These are phyloP conservation scores for Cladorrhinum samala DNA, from an alignment of 495 filamentous ascomycete species.

Conservation along the genomic window DNA sequence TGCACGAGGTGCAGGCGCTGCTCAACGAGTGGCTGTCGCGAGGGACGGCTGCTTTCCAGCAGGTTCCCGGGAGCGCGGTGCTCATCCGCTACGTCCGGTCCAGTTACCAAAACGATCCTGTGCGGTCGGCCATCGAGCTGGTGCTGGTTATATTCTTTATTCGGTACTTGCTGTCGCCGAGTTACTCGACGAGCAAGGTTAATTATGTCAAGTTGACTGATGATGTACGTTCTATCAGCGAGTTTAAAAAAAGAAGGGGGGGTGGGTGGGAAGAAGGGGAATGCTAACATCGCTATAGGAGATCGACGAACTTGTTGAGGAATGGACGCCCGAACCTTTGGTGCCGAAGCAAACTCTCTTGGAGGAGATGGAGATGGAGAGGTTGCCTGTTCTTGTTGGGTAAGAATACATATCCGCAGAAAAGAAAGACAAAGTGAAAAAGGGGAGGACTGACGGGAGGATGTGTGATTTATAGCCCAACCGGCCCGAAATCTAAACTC, in stretches of 20 bases:
- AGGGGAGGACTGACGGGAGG: background rate
- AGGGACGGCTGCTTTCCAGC: constrained; percentile 69
- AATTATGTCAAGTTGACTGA: constrained; percentile 85
- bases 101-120: constrained; percentile 94
- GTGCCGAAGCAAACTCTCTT: constrained; percentile 63
- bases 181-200: constrained; percentile 79
- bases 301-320: constrained; percentile 93
- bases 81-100: constrained; percentile 90
- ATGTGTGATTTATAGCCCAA: constrained; percentile 52
- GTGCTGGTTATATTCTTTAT: constrained; percentile 94
- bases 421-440: too few species aligned
- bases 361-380: constrained; percentile 79
- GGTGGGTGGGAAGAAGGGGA: too few species aligned
- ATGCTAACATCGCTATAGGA: constrained; percentile 45
- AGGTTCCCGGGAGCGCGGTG: constrained; percentile 88
- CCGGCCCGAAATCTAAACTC: constrained; percentile 84
- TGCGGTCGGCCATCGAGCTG: constrained; percentile 88
- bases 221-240: constrained; percentile 52
- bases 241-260: too few species aligned
- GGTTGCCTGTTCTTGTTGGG: constrained; percentile 80
- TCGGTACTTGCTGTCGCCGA: constrained; percentile 83
- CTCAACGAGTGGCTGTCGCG: constrained; percentile 59
- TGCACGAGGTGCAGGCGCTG: constrained; percentile 70
- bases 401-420: too few species aligned
- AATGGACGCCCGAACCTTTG: constrained; percentile 93